These are phyloP conservation scores for Aspergillaceae sp. DNA, from an alignment of 2,329 filamentous ascomycete species.

Conservation along the genomic window DNA sequence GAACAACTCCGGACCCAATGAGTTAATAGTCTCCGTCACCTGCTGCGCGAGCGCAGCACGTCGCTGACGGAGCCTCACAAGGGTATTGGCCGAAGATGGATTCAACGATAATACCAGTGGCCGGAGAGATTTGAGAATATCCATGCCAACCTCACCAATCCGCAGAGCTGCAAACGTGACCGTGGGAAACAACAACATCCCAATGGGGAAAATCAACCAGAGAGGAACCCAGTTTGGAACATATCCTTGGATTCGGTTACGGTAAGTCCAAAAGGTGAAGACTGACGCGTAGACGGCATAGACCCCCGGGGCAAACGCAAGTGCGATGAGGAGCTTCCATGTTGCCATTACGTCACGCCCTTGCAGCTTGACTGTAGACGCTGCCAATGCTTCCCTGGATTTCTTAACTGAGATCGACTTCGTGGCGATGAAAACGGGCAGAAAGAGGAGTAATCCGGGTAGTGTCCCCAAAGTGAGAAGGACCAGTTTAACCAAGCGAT, in stretches of 20 bases:
- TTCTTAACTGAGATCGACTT: conserved; percentile 76
- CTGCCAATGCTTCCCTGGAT: conserved; percentile 72
- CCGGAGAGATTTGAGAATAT: conserved; percentile 88
- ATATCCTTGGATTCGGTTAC: conserved; percentile 73
- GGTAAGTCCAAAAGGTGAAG: conserved; percentile 67
- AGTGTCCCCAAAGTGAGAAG: conserved; percentile 72
- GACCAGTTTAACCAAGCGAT: conserved; percentile 67
- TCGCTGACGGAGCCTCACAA: conserved; percentile 65
- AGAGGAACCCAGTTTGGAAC: conserved; percentile 72
- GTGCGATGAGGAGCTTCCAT: conserved; percentile 85
- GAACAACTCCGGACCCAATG: conserved; percentile 89
- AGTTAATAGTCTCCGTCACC: conserved; percentile 89
- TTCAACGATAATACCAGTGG: conserved; percentile 79
- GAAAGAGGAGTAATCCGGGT: conserved; percentile 78
- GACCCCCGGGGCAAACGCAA: conserved; percentile 71
- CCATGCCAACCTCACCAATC: conserved; percentile 97
- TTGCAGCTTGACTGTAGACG: conserved; percentile 79
- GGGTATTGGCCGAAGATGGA: conserved; percentile 73
- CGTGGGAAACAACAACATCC: conserved; percentile 72
- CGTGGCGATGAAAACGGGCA: conserved; percentile 75
- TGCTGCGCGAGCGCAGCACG: conserved; percentile 67
- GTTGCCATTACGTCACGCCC: conserved; percentile 86
- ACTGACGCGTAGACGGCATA: conserved; percentile 73
- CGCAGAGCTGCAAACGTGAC: conserved; percentile 89
- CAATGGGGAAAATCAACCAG: conserved; percentile 64